A percentile compares a stretch with the other conserved stretches of the same genome.
phyloP scores from a whole-genome alignment of 2,329 filamentous ascomycete genomes.

The Fusarium beomiforme region DNA sequence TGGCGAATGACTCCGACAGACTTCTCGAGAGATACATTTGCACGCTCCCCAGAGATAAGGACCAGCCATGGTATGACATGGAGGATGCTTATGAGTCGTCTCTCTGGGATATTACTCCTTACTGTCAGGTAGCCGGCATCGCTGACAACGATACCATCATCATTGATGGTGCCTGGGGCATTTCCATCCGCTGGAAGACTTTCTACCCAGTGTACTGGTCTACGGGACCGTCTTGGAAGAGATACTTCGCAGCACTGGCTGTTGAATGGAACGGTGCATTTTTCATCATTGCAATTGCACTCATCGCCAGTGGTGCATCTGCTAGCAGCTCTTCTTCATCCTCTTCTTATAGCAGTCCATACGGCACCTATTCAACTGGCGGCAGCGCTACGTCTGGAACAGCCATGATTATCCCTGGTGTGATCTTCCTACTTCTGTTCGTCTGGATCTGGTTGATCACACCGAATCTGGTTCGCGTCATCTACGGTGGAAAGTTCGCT shows the following conservation, averaged over 20 bases:
- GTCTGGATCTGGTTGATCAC: slow-evolving; percentile 38
- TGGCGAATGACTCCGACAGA: slow-evolving; percentile 49
- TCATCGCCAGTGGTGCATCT: slow-evolving; percentile 28
- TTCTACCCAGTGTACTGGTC: slow-evolving; percentile 45
- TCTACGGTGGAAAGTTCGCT: slow-evolving; percentile 46
- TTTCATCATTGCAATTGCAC: slow-evolving; percentile 35
- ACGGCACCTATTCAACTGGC: not conserved
- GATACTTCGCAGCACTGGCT: slow-evolving; percentile 22
- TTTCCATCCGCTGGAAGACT: slow-evolving; percentile 47
- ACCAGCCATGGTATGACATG: slow-evolving; percentile 47
- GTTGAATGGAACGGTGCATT: slow-evolving; percentile 37
- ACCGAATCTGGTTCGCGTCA: slow-evolving; percentile 39
- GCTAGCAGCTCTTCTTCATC: not conserved
- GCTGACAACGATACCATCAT: slow-evolving; percentile 48
- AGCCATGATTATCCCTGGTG: slow-evolving; percentile 27
- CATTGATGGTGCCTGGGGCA: slow-evolving; percentile 46
- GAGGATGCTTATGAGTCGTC: slow-evolving; percentile 45
- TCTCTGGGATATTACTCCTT: slow-evolving; percentile 49
- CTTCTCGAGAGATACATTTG: slow-evolving; percentile 49
- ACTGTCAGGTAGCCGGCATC: slow-evolving; percentile 48
- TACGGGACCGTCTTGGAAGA: slow-evolving; percentile 40
- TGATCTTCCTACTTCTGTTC: slow-evolving; percentile 40
- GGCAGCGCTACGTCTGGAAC: not conserved
- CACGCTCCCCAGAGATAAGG: slow-evolving; percentile 35
- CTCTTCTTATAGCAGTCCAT: not conserved